A percentile compares a stretch with the other conserved stretches of the same genome.
Evolutionary conservation across 805 yeast genomes (phyloP).

Genomic region (Priceomyces medius): DNA sequence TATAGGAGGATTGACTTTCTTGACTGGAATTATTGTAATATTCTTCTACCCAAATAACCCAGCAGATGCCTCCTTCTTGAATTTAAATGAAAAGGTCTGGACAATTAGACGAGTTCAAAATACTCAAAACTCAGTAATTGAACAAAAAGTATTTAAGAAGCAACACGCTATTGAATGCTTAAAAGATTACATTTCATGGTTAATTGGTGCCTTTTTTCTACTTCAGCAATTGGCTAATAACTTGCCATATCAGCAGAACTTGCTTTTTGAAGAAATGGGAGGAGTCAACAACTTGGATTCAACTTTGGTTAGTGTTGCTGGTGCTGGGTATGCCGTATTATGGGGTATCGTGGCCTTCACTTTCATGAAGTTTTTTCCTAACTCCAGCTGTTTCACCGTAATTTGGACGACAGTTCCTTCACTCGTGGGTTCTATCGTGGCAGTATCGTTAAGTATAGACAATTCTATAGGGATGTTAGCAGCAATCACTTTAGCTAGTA

Average conservation of each 20-base stretch:
- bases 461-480: slow-evolving; percentile 37
- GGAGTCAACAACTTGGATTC: slow-evolving; percentile 39
- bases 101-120: slow-evolving; percentile 37
- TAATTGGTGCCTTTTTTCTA: slow-evolving; percentile 8
- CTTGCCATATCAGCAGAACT: slow-evolving; percentile 6
- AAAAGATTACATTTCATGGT: slow-evolving; percentile 33
- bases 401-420: slow-evolving; percentile 17
- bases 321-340: slow-evolving; percentile 49
- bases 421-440: slow-evolving; percentile 45
- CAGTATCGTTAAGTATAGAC: slow-evolving; percentile 44
- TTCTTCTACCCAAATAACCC: slow-evolving; percentile 56
- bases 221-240: slow-evolving; percentile 4
- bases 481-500: slow-evolving; percentile 4
- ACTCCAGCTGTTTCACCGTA: slow-evolving; percentile 32
- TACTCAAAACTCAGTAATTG: slow-evolving; percentile 27
- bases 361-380: slow-evolving; percentile 4
- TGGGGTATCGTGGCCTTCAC: slow-evolving; percentile 20
- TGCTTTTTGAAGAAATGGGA: slow-evolving; percentile 15
- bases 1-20: slow-evolving; percentile 52
- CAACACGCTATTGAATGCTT: slow-evolving; percentile 48
- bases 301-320: slow-evolving; percentile 53
- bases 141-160: slow-evolving; percentile 43
- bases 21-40: slow-evolving; percentile 10
- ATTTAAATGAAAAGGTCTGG: slow-evolving; percentile 48
- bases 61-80: slow-evolving; percentile 45